phyloP scores from a whole-genome alignment of 148 eudicot genomes.

The Rhododendron mucronatum region DNA sequence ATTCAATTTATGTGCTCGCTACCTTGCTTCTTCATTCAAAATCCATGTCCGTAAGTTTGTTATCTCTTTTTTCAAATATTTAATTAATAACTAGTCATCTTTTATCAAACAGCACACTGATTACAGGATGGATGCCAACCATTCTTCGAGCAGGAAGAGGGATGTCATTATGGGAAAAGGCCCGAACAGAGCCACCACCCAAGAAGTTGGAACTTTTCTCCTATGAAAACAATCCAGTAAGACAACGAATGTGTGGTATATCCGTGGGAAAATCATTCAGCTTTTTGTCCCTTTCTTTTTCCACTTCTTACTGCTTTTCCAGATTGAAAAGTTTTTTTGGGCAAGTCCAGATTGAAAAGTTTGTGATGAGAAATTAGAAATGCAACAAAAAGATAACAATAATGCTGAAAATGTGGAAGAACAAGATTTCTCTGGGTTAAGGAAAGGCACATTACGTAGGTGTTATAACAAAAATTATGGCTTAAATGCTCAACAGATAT shows the following conservation, averaged over 20 bases:
- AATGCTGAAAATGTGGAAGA: not conserved
- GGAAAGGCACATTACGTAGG: not conserved
- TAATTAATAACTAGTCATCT: not conserved
- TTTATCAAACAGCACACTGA: slow-evolving; percentile 36
- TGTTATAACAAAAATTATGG: not conserved
- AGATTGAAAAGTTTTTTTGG: not conserved
- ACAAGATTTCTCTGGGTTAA: not conserved
- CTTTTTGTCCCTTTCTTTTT: not conserved
- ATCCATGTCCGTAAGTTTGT: not conserved
- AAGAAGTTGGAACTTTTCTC: slow-evolving; percentile 49
- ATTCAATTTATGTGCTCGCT: not conserved
- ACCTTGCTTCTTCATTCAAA: not conserved
- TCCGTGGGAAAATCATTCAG: not conserved
- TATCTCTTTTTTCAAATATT: not conserved
- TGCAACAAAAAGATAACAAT: not conserved
- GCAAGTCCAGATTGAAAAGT: not conserved
- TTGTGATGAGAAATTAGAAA: not conserved
- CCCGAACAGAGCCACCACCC: slow-evolving; percentile 30
- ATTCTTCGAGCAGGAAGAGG: slow-evolving; percentile 61
- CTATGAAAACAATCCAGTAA: slow-evolving; percentile 56
- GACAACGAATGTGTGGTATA: not conserved
- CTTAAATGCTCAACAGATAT: not conserved
- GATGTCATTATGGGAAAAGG: slow-evolving; percentile 56
- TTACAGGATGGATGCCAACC: slow-evolving; percentile 63
- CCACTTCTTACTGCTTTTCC: not conserved